Evolutionary conservation across 1,284 basidiomycete genomes (phyloP).

Genomic region (Cutaneotrichosporon curvatum): DNA sequence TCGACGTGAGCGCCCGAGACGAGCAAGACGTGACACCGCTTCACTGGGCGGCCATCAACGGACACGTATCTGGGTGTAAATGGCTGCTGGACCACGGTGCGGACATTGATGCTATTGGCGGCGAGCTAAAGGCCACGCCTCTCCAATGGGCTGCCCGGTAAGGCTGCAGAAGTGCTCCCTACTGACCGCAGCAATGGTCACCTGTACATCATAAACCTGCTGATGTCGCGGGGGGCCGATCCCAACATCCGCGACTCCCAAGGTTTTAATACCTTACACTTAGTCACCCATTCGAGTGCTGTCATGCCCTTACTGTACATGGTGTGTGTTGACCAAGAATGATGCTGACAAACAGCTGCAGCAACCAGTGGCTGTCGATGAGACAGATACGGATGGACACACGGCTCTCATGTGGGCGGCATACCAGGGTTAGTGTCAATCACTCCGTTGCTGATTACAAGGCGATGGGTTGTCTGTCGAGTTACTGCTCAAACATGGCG

Average conservation of each 20-base stretch:
- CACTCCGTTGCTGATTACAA: not conserved
- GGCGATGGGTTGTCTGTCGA: constrained; percentile 86
- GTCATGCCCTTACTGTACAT: constrained; percentile 93
- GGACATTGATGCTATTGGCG: constrained; percentile 86
- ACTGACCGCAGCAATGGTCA: constrained; percentile 65
- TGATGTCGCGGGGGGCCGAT: constrained; percentile 83
- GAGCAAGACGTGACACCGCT: constrained; percentile 86
- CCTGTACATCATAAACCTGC: constrained; percentile 85
- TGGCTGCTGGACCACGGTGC: constrained; percentile 89
- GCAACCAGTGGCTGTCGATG: constrained; percentile 81
- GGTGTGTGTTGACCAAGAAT: constrained; percentile 19
- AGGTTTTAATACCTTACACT: constrained; percentile 92
- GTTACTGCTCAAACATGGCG: constrained; percentile 79
- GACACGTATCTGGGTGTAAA: constrained; percentile 40
- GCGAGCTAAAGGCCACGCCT: constrained; percentile 90
- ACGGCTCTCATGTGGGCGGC: constrained; percentile 98
- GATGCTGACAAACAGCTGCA: constrained; percentile 52
- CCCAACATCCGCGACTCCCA: constrained; percentile 85
- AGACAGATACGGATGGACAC: constrained; percentile 83
- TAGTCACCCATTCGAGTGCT: constrained; percentile 86
- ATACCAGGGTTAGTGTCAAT: constrained; percentile 58
- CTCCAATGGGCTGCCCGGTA: constrained; percentile 90
- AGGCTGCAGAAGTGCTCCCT: constrained; percentile 7
- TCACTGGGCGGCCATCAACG: constrained; percentile 78
- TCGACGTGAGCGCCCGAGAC: constrained; percentile 64